Percentiles rank a stretch among this genome's conserved stretches.
Conservation (phyloP, 805 yeast species). For the Candida saitoana region DNA sequence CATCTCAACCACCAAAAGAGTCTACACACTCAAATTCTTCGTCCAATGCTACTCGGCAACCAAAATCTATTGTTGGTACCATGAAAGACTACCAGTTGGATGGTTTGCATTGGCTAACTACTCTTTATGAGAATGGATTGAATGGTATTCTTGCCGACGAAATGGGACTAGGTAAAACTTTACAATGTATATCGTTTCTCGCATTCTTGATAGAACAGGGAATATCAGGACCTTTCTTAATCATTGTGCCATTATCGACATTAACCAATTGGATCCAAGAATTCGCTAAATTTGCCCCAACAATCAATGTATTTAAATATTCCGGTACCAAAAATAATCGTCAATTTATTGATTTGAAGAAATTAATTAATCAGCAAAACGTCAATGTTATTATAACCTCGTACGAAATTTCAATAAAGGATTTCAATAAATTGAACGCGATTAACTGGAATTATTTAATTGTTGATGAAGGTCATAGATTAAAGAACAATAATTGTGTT, state of each 20-base stretch:
- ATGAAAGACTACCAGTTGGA: constrained; percentile 83
- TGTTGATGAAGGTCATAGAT: constrained; percentile 94
- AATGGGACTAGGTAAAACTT: constrained; percentile 95
- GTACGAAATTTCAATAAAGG: constrained; percentile 75
- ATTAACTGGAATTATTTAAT: constrained; percentile 76
- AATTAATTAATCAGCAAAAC: constrained; percentile 8
- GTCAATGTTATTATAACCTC: constrained; percentile 68
- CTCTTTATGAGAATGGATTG: constrained; percentile 86
- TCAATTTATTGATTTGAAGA: constrained; percentile 29
- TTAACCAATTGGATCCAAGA: constrained; percentile 82
- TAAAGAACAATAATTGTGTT: constrained; percentile 78
- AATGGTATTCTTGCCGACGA: constrained; percentile 96
- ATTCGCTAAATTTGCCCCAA: constrained; percentile 69
- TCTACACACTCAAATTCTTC: constrained; percentile 11
- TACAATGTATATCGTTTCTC: constrained; percentile 79
- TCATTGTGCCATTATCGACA: constrained; percentile 82
- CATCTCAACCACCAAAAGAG: constrained; percentile 14
- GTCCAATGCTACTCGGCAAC: constrained; percentile 15
- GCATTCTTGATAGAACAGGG: constrained; percentile 76
- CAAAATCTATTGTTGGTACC: constrained; percentile 41
- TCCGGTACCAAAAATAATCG: constrained; percentile 63
- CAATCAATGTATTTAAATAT: constrained; percentile 57
- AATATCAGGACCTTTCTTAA: constrained; percentile 69
- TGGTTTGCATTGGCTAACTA: constrained; percentile 87
- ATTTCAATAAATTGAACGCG: constrained; percentile 50